Conservation (phyloP, 495 filamentous ascomycete genomes). For the Elaphomyces granulatus region DNA sequence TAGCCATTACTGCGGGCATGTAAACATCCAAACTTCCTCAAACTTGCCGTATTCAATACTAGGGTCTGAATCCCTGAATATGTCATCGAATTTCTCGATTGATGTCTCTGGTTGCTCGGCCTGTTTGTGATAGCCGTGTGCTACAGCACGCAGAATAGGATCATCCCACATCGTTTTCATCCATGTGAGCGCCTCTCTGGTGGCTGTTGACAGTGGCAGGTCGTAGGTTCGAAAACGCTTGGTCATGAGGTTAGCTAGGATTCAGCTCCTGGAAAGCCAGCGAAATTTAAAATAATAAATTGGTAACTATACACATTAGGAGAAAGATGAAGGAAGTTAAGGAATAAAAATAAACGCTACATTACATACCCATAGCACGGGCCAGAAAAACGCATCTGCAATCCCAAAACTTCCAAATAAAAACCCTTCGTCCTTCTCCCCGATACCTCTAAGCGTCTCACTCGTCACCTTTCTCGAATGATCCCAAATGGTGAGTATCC, state of each 20-base stretch:
- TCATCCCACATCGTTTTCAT: conserved; percentile 36
- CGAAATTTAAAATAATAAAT: too few species aligned
- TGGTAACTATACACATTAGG: conserved; percentile 2
- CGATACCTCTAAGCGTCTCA: conserved; percentile 12
- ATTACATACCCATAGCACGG: conserved; percentile 25
- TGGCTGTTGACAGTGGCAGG: conserved; percentile 25
- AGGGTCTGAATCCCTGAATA: too few species aligned
- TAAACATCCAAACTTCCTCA: too few species aligned
- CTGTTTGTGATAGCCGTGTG: conserved; percentile 24
- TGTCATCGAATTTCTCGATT: conserved; percentile 27
- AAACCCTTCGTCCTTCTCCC: conserved; percentile 14
- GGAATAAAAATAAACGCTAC: neutral
- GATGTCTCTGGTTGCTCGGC: conserved; percentile 22
- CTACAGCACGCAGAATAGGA: conserved; percentile 19
- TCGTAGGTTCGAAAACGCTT: conserved; percentile 35
- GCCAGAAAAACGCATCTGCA: conserved; percentile 25
- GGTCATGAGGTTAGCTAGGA: too few species aligned
- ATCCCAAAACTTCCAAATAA: conserved; percentile 24
- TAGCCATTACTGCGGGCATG: too few species aligned
- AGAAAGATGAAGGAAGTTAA: neutral
- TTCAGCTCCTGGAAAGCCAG: too few species aligned
- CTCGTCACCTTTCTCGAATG: conserved; percentile 10
- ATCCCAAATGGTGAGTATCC: conserved; percentile 15
- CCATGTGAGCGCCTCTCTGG: conserved; percentile 25
- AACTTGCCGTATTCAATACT: too few species aligned